Base-by-base conservation (phyloP, 345 rosid genomes). In the Salix koriyanagi region DNA sequence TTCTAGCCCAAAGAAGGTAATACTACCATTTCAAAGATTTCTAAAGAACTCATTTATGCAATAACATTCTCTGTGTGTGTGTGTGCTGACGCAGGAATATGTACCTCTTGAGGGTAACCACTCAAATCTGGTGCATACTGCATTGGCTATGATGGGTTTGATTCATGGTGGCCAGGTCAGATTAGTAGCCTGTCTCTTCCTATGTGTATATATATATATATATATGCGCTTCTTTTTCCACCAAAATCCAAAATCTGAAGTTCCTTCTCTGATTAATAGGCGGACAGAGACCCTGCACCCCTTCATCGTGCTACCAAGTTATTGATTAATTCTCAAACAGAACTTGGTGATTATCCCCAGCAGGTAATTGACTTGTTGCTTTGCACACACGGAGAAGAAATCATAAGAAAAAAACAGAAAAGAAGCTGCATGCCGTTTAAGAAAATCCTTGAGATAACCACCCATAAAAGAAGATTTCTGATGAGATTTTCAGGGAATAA, bases 111-210 rank as follows among this genome's bases (percentile, higher is more conserved):
- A 75, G 25, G 79, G 76, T 1, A 30, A 60, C 16, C 44, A 62
- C 36, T 76, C 83, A 5, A 80, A 80, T 60, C 68, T 80, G 46
- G 76, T 76, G 42, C 83, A 80, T 0, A 80, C 83, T 8, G 62
- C 83, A 34, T 7, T 34, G 37, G 83, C 83, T 16, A 28, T 76
- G 77, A 65, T 80, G 80, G 83, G 80, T 13, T 48, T 80, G 54
- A 80, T 80, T 67, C 36, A 41, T 34, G 65, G 30, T 44, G 80
- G 80, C 0, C 77, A 80, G 80, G 80, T 76, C 5, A 44, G 50
- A 46, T 46, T 46, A 12, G 13, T 14, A 46, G 50, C 14, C 18
- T 14, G 14, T 46, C 18, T 13, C 50, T 46, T 46, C 5, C 44
- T 30, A 41, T 41, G n/a, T n/a, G n/a, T n/a, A 39, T 32, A 32